Evolutionary conservation across 169 alveolate genomes (phyloP).

Genomic region (Perkinsus marinus): DNA sequence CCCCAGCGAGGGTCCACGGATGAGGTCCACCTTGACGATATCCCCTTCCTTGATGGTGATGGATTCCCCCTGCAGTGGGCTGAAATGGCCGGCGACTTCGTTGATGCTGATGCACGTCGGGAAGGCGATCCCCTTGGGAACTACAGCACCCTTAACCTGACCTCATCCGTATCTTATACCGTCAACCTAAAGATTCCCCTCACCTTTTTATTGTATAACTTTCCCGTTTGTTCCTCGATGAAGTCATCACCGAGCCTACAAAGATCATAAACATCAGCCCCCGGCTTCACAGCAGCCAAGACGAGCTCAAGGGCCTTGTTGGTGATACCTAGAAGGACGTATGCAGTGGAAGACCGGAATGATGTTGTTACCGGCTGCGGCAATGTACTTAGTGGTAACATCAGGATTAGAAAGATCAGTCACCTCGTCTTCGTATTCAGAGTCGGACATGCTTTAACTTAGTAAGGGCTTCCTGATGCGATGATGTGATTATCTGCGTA

Average conservation of each 20-base stretch:
- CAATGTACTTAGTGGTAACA: slow-evolving; percentile 11
- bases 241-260: slow-evolving; percentile 10
- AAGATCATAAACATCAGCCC: slow-evolving; percentile 20
- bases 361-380: slow-evolving; percentile 28
- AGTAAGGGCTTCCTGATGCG: too few relatives aligned
- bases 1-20: neutral
- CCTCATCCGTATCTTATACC: neutral
- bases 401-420: slow-evolving; percentile 19
- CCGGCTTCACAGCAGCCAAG: slow-evolving; percentile 5
- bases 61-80: slow-evolving; percentile 68
- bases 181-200: too few relatives aligned
- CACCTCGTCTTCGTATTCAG: slow-evolving; percentile 8
- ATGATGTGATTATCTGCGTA: too few relatives aligned
- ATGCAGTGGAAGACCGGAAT: too few relatives aligned
- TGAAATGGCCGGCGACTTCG: slow-evolving; percentile 78
- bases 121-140: slow-evolving; percentile 76
- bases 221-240: slow-evolving; percentile 5
- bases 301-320: slow-evolving; percentile 11
- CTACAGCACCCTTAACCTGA: neutral
- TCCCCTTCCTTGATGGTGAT: slow-evolving; percentile 65
- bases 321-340: slow-evolving; percentile 11
- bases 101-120: slow-evolving; percentile 91
- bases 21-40: slow-evolving; percentile 60
- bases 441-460: neutral
- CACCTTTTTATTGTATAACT: slow-evolving; percentile 1